Base-by-base conservation (phyloP, 106 monocot genomes). In the Amphibolis antarctica region DNA sequence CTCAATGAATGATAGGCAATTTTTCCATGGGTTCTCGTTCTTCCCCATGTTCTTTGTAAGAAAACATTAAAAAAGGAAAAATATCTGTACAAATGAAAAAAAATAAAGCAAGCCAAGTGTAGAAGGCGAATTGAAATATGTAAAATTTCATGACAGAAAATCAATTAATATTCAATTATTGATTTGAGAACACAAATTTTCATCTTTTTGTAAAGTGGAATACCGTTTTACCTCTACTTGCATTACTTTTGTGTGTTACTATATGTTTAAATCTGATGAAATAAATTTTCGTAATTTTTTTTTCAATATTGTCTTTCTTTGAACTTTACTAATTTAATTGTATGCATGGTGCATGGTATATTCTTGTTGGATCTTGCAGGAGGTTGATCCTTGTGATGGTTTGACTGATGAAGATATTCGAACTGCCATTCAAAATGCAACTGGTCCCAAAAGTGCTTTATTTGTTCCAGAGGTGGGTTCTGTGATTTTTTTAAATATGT, bases 341-440 rank as follows among this genome's bases (percentile, higher is more conserved):
- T 36, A 36, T 36, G 36, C 7, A 36, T 36, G 4, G 36, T 36
- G 36, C 36, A 2, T 36, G 36, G 4, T 36, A 36, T 4, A 36
- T 36, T 4, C 36, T 7, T 2, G 2, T 36, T 2, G 4, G 36
- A 36, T 49, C 44, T 47, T 81, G 30, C 62, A 98, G 98, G 91
- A 91, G 55, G 91, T 99, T 60, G 98, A 99, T 78, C 98, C 91
- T 47, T 92, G 69, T 64, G 98, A 88, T 56, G 91, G 85, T 47
- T 72, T 99, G 14, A 87, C 91, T 18, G 98, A 99, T 75, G 98
- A 91, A 59, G 91, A 99, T 62, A 91, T 99, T 31, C 87, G 91
- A 24, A 76, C 88, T 78, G 85, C 98, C 22, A 88, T 99, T 75
- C 98, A 99, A 59, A 99, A 99, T 83, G 88, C 91, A 58, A 99